Evolutionary conservation across 768 basidiomycete genomes (phyloP), one percentile per base, ranked within the genome.

Genomic region (Clitopilus passeckerianus): DNA sequence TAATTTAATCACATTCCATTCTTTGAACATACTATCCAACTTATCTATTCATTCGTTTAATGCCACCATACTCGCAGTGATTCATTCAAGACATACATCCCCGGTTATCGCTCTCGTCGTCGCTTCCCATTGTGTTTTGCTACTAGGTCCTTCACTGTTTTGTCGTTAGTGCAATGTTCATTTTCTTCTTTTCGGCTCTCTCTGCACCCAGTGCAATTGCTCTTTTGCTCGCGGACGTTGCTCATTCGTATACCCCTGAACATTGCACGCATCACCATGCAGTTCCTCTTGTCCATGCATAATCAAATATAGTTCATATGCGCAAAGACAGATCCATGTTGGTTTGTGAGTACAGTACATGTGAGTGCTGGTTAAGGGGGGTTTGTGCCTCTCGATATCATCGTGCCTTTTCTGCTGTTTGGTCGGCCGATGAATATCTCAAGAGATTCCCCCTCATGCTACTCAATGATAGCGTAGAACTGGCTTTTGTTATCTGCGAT

Each of bases 61-160:
- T 50, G 18, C n/a, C 46, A 50, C n/a, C 46, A 50, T 50, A 50
- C 20, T 18, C 18, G 22, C 46, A 50, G 46, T 50, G n/a, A 50
- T 10, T 22, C 46, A 50, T 22, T 50, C 46, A 50, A 23, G 20
- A 5, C 46, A 18, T 50, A 16, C 46, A 50, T 50, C 46, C 10
- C 46, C 46, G 46, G 46, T 50, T 50, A 16, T 50, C 46, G 16
- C 46, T 50, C 46, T 18, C 22, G 46, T 50, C 46, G 18, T 50
- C 46, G 46, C 46, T 50, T 50, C 46, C 20, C 46, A 50, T 50
- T 50, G 46, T 50, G 46, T 50, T 50, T 50, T 50, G 46, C 46
- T 50, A 50, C 12, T 50, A 50, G 20, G 20, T 22, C 46, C 12
- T 50, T 50, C 46, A 50, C 22, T 50, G 46, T 50, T 50, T 50